A percentile compares a stretch with the other conserved stretches of the same genome.
These are phyloP conservation scores for Yarrowia galli DNA, from an alignment of 1,139 yeast species.

Conservation along the genomic window DNA sequence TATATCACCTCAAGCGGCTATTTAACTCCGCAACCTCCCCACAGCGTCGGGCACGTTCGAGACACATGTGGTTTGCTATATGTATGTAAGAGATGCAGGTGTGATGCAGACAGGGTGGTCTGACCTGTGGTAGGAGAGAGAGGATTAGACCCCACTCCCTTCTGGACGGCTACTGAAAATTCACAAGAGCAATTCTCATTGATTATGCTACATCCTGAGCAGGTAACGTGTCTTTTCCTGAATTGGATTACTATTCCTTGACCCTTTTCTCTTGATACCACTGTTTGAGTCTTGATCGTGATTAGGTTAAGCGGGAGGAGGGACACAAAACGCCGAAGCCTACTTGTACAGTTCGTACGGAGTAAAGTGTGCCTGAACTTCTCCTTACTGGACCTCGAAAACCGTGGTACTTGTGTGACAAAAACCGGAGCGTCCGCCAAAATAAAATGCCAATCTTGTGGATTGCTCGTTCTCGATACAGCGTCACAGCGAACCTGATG, in stretches of 20 bases:
- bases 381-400: no score
- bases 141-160: no score
- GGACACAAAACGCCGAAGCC: not conserved
- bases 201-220: no score
- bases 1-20: not conserved
- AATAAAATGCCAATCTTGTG: no score
- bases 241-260: not conserved
- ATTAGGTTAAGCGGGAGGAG: not conserved
- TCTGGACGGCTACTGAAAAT: no score
- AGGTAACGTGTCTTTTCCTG: not conserved
- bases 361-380: no score
- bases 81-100: constrained; percentile 10
- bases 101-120: constrained; percentile 8
- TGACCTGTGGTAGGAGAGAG: not conserved
- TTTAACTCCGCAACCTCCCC: constrained; percentile 16
- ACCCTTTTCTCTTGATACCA: not conserved
- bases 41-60: not conserved
- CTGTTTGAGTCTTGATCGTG: not conserved
- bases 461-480: no score
- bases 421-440: no score
- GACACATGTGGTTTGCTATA: constrained; percentile 13
- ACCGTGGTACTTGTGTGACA: no score
- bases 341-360: no score
- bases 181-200: no score
- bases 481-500: no score